Evolutionary conservation across 2,329 filamentous ascomycete species (phyloP), one percentile per base, ranked within the genome.

Genomic region (Fusarium palustre): DNA sequence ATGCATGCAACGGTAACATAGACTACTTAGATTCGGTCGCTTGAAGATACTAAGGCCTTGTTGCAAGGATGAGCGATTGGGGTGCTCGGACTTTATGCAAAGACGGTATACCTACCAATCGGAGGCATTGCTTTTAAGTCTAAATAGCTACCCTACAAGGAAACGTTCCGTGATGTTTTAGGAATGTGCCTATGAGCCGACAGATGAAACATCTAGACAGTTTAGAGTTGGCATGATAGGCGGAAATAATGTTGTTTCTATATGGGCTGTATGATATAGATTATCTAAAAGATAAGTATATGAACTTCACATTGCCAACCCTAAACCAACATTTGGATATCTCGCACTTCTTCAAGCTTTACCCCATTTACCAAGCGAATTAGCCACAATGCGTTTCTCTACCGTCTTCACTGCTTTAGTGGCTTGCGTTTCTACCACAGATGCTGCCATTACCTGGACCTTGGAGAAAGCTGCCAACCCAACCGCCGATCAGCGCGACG

Each of bases 401-500:
- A 46, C 79, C 28, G 46, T 61, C 6, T 31, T 77, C 46, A 55
- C 76, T 11, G 63, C 76, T 36, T 56, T 75, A 18, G 65, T 76
- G 58, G 67, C 64, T 12, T 80, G 73, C 63, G 74, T 75, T 54
- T 76, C 76, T 30, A 62, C 74, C 16, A 76, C 77, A 38, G 79
- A 80, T 0, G 81, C 76, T 12, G 73, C 78, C 7, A 72, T 84
- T 31, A 81, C 72, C 42, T 85, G 78, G 78, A 71, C 75, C 0
- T 67, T 85, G 1, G 62, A 79, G 36, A 80, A 78, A 49, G 74
- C 74, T 2, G 31, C 75, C n/a, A 83, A 78, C 68, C 83, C 83
- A 0, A 77, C 80, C 0, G 52, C 75, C 0, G 83, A 85, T 72
- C 76, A 85, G 39, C 33, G 64, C 12, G 82, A 84, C 33, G 83